Base-by-base conservation (phyloP, 2,329 filamentous ascomycete genomes). In the Lachnellula arida region DNA sequence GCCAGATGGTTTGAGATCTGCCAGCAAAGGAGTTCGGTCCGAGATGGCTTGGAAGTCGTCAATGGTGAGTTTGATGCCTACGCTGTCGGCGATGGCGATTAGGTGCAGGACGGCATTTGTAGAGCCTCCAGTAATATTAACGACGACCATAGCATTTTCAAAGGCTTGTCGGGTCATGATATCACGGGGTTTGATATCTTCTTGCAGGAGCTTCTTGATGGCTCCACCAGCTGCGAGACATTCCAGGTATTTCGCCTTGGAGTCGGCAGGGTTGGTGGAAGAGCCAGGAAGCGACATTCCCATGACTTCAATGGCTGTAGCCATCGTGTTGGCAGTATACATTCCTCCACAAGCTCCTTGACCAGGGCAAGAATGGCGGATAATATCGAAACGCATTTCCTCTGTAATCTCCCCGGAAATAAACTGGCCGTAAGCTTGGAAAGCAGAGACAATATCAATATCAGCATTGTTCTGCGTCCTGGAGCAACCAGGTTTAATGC, bases 351-450 rank as follows among this genome's bases (percentile, higher is more conserved):
- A 95, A 12, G 90, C 90, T 64, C 90, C 90, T 65, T 85, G 79
- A 39, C 90, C 89, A 23, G 89, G 89, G 73, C 92, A 97, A 44
- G 94, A 92, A 70, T 97, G 80, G 60, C 91, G 84, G 72, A 97
- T 96, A 68, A 97, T 93, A 74, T 97, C 94, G 72, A 91, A 96
- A 51, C 94, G 87, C 75, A 93, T 81, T 68, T 94, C 86, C 75
- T 99, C 94, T 62, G 81, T 88, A 73, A 97, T 96, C 68, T 96
- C 84, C 44, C 93, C 93, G 12, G 89, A 84, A 66, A 99, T 86
- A 76, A 92, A 97, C 72, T 97, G 90, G 25, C 94, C 94, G 70
- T 97, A 97, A 5, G 93, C 88, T 76, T 99, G 94, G 83, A 99
- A 99, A 44, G 94, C 94, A 49, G 91, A 97, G 58, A 99, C 89